Base-by-base conservation (phyloP, 352 stramenopile genomes). In the Pythium brassicae region DNA sequence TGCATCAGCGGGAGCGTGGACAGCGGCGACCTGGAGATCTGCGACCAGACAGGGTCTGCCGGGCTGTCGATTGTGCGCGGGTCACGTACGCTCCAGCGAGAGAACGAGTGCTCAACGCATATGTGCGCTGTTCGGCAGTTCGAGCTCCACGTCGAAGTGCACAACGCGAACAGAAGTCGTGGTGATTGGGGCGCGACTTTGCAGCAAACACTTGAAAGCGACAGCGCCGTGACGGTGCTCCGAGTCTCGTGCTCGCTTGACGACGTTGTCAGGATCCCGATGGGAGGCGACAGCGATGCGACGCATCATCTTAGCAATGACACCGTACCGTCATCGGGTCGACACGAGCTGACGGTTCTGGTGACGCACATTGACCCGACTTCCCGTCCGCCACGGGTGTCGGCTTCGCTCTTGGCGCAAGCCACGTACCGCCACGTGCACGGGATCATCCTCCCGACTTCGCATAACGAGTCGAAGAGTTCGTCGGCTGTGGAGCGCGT, bases 21-120 rank as follows among this genome's bases (percentile, higher is more conserved):
- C n/a, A 67, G 44, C 34, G 72, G 70, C 11, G 62, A 78, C n/a
- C 61, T 79, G 44, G 53, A 77, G 35, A 55, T 79, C 48, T 74
- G 61, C 58, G 72, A 83, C 55, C 68, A 68, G 8, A 78, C 72
- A 15, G 72, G 65, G 15, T 76, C 68, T 1, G 47, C 76, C 10
- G 46, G 68, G 50, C 34, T 55, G 19, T 32, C 20, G 23, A 51
- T 56, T 22, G 8, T 17, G 4, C 20, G 25, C 35, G 51, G 44
- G 2, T 59, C 57, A 8, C 32, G 34, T 43, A 48, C 11, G 45
- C 10, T 15, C 43, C 27, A 8, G 25, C 56, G 35, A 34, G 12
- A 57, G 57, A 43, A 45, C 27, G 55, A 55, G 8, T 59, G 58
- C 12, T 39, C 25, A 8, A 48, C 22, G 7, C 11, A 35, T 27